phyloP scores from a whole-genome alignment of 768 basidiomycete genomes.

The Phlebiopsis gigantea region DNA sequence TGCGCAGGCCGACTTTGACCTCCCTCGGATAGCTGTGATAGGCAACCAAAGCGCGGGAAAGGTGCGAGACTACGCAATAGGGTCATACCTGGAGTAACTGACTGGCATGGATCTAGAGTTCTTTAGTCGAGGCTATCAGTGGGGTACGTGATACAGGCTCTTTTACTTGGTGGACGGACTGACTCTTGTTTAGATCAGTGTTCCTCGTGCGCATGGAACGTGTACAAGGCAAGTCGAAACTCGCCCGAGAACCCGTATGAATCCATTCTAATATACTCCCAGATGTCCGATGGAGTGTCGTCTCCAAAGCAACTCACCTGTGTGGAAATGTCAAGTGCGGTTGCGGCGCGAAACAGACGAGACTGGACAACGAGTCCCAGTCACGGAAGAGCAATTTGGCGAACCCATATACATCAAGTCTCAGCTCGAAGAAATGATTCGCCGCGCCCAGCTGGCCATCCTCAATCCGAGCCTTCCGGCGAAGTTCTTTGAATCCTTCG shows the following conservation, averaged over 20 bases:
- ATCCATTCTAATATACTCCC: neutral
- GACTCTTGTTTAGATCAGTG: conserved; percentile 31
- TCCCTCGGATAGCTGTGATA: conserved; percentile 45
- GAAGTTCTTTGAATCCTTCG: conserved; percentile 26
- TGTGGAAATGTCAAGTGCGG: conserved; percentile 34
- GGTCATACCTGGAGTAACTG: neutral
- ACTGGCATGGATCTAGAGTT: conserved; percentile 24
- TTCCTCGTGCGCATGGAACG: conserved; percentile 45
- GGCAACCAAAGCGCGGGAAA: conserved; percentile 49
- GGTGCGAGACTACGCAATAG: neutral
- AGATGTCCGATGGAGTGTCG: conserved; percentile 34
- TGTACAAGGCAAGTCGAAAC: conserved; percentile 26
- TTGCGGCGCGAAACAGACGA: conserved; percentile 26
- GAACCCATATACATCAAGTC: conserved; percentile 32
- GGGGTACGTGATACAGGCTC: conserved; percentile 24
- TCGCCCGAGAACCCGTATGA: neutral
- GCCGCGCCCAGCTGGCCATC: conserved; percentile 56
- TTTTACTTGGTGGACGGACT: neutral
- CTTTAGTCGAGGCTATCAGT: conserved; percentile 44
- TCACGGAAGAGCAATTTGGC: conserved; percentile 38
- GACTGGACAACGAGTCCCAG: conserved; percentile 12
- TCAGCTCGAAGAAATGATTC: conserved; percentile 46
- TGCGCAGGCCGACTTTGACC: conserved; percentile 39
- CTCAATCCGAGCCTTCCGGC: conserved; percentile 32
- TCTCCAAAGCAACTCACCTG: conserved; percentile 16